Base-by-base conservation (phyloP, 192 early-diverging fungal genomes). In the Chytriomyces sp. region DNA sequence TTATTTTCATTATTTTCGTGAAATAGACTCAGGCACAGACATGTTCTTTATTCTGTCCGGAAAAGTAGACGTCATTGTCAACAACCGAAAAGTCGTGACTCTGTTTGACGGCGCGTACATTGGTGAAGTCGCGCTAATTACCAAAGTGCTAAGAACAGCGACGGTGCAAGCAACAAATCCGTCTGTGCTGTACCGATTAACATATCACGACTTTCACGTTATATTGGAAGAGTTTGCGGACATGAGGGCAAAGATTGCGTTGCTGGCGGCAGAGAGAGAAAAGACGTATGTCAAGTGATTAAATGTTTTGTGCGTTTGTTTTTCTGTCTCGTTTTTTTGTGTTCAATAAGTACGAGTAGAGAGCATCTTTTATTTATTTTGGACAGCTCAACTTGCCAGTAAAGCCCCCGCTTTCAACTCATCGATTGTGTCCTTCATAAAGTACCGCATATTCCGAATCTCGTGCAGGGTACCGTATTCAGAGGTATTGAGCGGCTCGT, bases 11-110 rank as follows among this genome's bases (percentile, higher is more conserved):
- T 35, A 35, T 35, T 35, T 35, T 35, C 4, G 35, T 35, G 35
- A 35, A 35, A 35, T 35, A 11, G 76, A 77, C 24, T 70, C 69
- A 45, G 86, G 86, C 35, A 81, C 83, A 73, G 76, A 80, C 13
- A 87, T 87, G 86, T 80, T 75, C 68, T 80, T 80, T 73, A 80
- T 80, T 50, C 26, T 79, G 26, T 64, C 79, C 18, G 79, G 79
- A 64, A 48, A 49, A 48, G 64, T 80, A 5, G 44, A 77, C 16
- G 77, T 80, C 11, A 24, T 67, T 43, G 79, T 80, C 16, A 80
- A 80, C 59, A 44, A 66, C 7, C 18, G 18, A 24, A 46, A 61
- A 43, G 50, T 77, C 9, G 79, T 24, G 8, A 28, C 35, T 2
- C 50, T 80, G 64, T 61, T 72, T 35, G 77, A 67, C 43, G 72